Percentiles rank a stretch among this genome's conserved stretches.
Evolutionary conservation across 148 eudicot species (phyloP).

Genomic region (Rhododendron ferrugineum): DNA sequence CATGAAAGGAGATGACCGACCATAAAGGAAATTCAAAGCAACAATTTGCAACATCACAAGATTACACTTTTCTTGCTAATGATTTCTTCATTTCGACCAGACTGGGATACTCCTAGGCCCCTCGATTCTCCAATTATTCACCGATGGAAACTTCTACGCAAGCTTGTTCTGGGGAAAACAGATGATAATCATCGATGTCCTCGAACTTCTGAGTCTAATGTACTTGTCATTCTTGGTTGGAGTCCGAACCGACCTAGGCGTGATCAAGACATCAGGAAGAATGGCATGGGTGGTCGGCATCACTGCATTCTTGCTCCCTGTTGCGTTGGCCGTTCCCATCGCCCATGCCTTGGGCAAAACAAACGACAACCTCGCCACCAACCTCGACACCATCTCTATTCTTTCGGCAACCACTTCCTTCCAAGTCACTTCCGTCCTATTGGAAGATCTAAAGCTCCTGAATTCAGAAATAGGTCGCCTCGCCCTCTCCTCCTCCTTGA

Average conservation of each 20-base stretch:
- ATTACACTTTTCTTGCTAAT: background rate
- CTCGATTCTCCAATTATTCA: background rate
- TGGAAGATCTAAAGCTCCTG: constrained; percentile 13
- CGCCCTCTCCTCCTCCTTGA: constrained; percentile 16
- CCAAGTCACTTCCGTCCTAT: constrained; percentile 7
- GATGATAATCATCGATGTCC: background rate
- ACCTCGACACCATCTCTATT: background rate
- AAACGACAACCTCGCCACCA: background rate
- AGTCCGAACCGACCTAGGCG: constrained; percentile 4
- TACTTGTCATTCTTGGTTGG: constrained; percentile 15
- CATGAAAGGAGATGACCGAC: background rate
- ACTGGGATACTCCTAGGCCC: constrained; percentile 19
- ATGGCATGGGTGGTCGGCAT: constrained; percentile 10
- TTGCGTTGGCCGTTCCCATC: background rate
- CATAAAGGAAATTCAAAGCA: background rate
- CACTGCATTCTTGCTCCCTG: background rate
- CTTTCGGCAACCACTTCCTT: constrained; percentile 6
- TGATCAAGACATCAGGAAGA: constrained; percentile 12
- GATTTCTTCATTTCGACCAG: background rate
- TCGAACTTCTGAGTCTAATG: constrained; percentile 4
- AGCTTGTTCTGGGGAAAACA: constrained; percentile 6
- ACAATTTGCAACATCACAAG: background rate
- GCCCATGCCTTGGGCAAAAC: background rate
- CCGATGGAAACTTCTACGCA: background rate
- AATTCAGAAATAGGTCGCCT: constrained; percentile 23